Evolutionary conservation across 2,329 filamentous ascomycete genomes (phyloP), one percentile per base, ranked within the genome.

Genomic region (Pezicula carpinea): DNA sequence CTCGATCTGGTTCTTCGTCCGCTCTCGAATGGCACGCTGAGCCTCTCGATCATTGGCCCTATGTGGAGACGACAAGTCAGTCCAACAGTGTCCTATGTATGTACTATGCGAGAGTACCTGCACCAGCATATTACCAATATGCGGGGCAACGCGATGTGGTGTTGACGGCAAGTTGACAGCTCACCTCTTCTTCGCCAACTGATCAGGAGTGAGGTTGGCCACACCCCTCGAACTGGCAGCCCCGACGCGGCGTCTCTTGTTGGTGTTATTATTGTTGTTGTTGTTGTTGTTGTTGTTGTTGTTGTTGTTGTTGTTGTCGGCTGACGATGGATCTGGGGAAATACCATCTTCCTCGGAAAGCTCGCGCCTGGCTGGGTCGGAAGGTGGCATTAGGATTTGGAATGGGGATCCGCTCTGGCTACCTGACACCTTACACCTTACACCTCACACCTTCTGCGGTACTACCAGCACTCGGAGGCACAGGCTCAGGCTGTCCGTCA

Each of bases 1-100:
- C 63, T 95, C 88, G 61, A 96, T 95, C 66, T 90, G 87, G 61
- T 87, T 81, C 70, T 90, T 92, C 33, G 90, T 95, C 58, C 90
- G 79, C 65, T 90, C 87, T 42, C 90, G 77, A 53, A 95, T 96
- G 33, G 89, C 89, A 38, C 89, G 80, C 69, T 96, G 90, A 33
- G 90, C 90, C 67, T 95, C 89, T 52, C 90, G 81, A 66, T 96
- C 90, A 71, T 96, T 96, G 60, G 89, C 89, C 53, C 38, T 40
- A 13, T 19, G 11, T 15, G 18, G 15, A 35, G 18, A 29, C 13
- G 26, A 10, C 13, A 29, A 29, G 26, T 29, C 26, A 29, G 26
- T 11, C 5, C 26, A 10, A 29, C 3, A 29, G 13, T 29, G 26
- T 29, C 7, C 5, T n/a, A n/a, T n/a, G n/a, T n/a, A n/a, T n/a